Conservation (phyloP, 2,329 filamentous ascomycete species). For the Magnaporthiopsis poae region DNA sequence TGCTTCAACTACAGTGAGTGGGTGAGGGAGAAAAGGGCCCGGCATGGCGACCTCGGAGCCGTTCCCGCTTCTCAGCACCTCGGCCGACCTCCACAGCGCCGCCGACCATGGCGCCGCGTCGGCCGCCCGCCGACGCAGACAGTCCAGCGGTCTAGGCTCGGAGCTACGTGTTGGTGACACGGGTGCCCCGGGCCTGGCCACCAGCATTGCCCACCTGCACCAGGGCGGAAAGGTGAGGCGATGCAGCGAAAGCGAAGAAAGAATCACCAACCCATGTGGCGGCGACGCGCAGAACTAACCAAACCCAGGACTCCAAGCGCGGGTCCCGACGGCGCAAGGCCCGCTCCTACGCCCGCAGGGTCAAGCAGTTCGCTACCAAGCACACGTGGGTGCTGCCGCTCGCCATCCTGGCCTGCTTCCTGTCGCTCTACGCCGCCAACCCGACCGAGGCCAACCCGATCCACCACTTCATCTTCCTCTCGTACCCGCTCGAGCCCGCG, state of each 20-base stretch:
- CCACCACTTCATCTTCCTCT: slow-evolving; percentile 76
- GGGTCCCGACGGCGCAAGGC: slow-evolving; percentile 46
- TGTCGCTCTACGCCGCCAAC: slow-evolving; percentile 62
- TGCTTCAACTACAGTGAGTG: not conserved
- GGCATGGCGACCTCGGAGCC: slow-evolving; percentile 41
- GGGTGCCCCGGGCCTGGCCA: slow-evolving; percentile 43
- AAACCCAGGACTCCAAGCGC: slow-evolving; percentile 25
- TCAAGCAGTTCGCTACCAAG: slow-evolving; percentile 41
- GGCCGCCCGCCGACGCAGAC: slow-evolving; percentile 38
- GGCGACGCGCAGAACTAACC: slow-evolving; percentile 4
- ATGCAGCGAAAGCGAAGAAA: not conserved
- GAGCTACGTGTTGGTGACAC: slow-evolving; percentile 47
- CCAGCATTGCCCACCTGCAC: slow-evolving; percentile 37
- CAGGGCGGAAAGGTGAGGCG: not conserved
- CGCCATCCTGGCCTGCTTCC: slow-evolving; percentile 52
- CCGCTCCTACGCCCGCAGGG: slow-evolving; percentile 43
- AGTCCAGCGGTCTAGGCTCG: slow-evolving; percentile 45
- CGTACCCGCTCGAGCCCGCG: slow-evolving; percentile 59
- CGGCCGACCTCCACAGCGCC: slow-evolving; percentile 35
- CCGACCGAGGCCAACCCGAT: slow-evolving; percentile 71
- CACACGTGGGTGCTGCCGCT: slow-evolving; percentile 59
- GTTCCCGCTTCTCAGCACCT: slow-evolving; percentile 44
- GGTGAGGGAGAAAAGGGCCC: not conserved
- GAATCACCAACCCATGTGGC: not conserved
- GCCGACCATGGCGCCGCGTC: slow-evolving; percentile 22